Base-by-base conservation (phyloP, 306 rosid genomes). In the Quercus mongolica region DNA sequence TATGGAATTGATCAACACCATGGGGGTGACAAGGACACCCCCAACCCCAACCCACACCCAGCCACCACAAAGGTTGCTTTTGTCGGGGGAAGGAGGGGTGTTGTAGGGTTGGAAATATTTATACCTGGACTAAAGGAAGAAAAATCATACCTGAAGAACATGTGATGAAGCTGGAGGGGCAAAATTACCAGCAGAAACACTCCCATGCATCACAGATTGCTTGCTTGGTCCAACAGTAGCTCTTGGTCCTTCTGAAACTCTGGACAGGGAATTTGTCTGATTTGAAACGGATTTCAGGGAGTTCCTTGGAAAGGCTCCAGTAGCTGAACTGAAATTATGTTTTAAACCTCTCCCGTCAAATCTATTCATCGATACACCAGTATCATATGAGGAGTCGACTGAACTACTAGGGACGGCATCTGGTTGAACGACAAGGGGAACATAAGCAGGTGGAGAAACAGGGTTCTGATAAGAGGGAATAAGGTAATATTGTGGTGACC, bases 401-500 rank as follows among this genome's bases (percentile, higher is more conserved):
- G 97, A 89, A 88, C 80, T 87, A 86, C 79, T 86, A 62, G 90
- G 82, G 73, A 86, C 62, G 68, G 33, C 71, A 83, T 91, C 94
- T 11, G 90, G 91, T 87, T 86, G 97, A 85, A 90, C 87, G 57
- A 77, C 74, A 84, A 87, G 69, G 19, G 99, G 97, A 65, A 73
- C 58, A 88, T 88, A 94, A 80, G 91, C 84, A 78, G 97, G 84
- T 18, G 91, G 81, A 78, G 94, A 87, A 73, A 79, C 90, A 73
- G 89, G 83, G 61, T 79, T 87, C 79, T 90, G 90, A 84, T 94
- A 90, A 83, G 90, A 65, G 79, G 97, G 89, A 44, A 86, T 38
- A 79, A 91, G 72, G 82, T 84, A 94, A 80, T 88, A 94, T 68
- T 88, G 94, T 69, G 91, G 94, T 23, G 86, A 87, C 82, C 93